Evolutionary conservation across 75 land plant genomes (phyloP).

Genomic region (Cunninghamia lanceolata): DNA sequence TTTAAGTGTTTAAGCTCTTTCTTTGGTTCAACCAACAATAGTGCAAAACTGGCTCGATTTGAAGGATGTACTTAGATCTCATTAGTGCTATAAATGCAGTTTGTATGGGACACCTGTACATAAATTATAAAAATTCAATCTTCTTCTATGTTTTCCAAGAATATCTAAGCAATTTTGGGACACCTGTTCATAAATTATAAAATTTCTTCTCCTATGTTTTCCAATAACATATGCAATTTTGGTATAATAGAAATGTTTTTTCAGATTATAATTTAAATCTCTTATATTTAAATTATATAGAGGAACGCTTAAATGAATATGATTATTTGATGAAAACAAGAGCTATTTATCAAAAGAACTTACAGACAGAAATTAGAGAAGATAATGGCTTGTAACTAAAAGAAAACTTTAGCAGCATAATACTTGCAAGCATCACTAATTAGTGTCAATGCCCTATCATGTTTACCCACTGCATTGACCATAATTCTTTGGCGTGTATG

Average conservation of each 20-base stretch:
- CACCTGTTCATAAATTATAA: neutral
- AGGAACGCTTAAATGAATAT: neutral
- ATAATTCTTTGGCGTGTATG: neutral
- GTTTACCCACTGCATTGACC: neutral
- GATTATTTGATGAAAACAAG: no score
- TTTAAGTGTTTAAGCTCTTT: neutral
- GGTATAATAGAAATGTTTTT: neutral
- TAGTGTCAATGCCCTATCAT: neutral
- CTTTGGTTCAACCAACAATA: neutral
- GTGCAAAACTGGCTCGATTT: neutral
- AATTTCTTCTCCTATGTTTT: neutral
- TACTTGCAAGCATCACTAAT: neutral
- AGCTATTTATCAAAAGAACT: no score
- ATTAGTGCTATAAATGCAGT: neutral
- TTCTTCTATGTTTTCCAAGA: neutral
- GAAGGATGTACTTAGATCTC: neutral
- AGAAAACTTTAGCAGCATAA: neutral
- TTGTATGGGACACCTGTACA: neutral
- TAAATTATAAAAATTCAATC: neutral
- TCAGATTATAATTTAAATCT: neutral
- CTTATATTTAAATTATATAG: neutral
- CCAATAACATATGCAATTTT: neutral
- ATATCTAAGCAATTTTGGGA: neutral
- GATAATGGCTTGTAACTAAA: neutral
- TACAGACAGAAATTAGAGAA: neutral